Evolutionary conservation across 257 asterid genomes (phyloP).

Genomic region (Lavandula angustifolia): DNA sequence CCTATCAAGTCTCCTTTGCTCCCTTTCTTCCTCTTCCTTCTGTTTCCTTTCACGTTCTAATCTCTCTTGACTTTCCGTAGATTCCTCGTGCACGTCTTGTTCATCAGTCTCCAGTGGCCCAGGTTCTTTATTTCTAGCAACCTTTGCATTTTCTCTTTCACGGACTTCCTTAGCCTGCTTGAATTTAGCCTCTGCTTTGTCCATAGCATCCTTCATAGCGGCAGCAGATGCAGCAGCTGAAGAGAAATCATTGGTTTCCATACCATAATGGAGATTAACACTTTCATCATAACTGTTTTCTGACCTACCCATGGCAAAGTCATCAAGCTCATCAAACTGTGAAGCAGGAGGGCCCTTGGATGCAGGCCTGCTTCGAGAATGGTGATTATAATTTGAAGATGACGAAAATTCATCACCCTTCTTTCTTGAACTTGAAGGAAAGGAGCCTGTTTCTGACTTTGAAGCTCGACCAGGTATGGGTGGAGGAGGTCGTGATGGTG

Average conservation of each 20-base stretch:
- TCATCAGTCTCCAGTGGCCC: slow-evolving; percentile 61
- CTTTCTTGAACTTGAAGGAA: slow-evolving; percentile 57
- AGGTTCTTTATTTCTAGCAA: slow-evolving; percentile 67
- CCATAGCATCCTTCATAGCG: slow-evolving; percentile 99
- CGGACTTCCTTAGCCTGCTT: slow-evolving; percentile 96
- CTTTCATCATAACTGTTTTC: slow-evolving; percentile 49
- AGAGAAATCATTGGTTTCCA: slow-evolving; percentile 64
- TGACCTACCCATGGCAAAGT: slow-evolving; percentile 69
- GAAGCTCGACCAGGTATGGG: slow-evolving; percentile 63
- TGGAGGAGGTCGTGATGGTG: slow-evolving; percentile 98
- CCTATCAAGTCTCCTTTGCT: slow-evolving; percentile 68
- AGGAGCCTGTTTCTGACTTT: slow-evolving; percentile 49
- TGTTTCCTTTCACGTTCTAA: slow-evolving; percentile 69
- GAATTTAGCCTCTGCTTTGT: slow-evolving; percentile 95
- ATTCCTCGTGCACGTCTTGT: slow-evolving; percentile 61
- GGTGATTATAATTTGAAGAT: slow-evolving; percentile 47
- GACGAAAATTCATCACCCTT: slow-evolving; percentile 60
- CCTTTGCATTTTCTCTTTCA: slow-evolving; percentile 85
- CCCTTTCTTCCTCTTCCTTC: slow-evolving; percentile 86
- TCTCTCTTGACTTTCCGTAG: slow-evolving; percentile 68
- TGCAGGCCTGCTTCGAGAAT: slow-evolving; percentile 51
- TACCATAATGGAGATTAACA: slow-evolving; percentile 48
- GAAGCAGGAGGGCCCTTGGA: slow-evolving; percentile 45
- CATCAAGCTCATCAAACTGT: slow-evolving; percentile 84
- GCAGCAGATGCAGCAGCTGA: slow-evolving; percentile 93